A percentile compares a stretch with the other conserved stretches of the same genome.
These are phyloP conservation scores for Primulina tabacum DNA, from an alignment of 257 asterid genomes.

Conservation along the genomic window DNA sequence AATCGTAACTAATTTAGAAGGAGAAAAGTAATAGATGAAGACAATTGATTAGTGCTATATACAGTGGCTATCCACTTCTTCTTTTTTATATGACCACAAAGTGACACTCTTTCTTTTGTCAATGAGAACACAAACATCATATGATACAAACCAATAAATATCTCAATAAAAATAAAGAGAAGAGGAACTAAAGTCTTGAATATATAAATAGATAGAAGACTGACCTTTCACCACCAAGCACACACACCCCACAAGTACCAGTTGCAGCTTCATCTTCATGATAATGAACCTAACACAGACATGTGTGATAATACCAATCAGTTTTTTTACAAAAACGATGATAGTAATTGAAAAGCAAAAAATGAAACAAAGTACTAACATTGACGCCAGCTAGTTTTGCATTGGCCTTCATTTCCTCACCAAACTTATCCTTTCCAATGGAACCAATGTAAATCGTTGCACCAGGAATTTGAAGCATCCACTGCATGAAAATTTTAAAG, in stretches of 20 bases:
- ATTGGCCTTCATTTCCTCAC: conserved; percentile 87
- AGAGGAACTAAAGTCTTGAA: not conserved
- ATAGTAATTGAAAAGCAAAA: conserved; percentile 14
- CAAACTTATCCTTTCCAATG: conserved; percentile 55
- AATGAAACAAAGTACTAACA: conserved; percentile 36
- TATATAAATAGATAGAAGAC: conserved; percentile 17
- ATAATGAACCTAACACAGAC: conserved; percentile 63
- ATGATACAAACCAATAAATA: not conserved
- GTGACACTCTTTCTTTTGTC: not conserved
- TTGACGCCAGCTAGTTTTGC: conserved; percentile 73
- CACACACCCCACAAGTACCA: conserved; percentile 94
- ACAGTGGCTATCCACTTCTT: not conserved
- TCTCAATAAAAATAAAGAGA: not conserved
- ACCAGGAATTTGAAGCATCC: conserved; percentile 75
- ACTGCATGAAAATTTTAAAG: conserved; percentile 32
- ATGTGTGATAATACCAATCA: conserved; percentile 12
- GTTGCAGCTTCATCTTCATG: conserved; percentile 86
- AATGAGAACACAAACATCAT: not conserved
- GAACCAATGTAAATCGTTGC: conserved; percentile 80
- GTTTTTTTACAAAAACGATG: not conserved
- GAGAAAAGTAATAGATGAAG: not conserved
- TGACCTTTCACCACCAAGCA: conserved; percentile 88
- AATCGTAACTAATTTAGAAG: too few species aligned
- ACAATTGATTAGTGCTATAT: not conserved
- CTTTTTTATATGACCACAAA: not conserved